These are phyloP conservation scores for Onygenales sp. DNA, from an alignment of 2,329 filamentous ascomycete genomes.

Conservation along the genomic window DNA sequence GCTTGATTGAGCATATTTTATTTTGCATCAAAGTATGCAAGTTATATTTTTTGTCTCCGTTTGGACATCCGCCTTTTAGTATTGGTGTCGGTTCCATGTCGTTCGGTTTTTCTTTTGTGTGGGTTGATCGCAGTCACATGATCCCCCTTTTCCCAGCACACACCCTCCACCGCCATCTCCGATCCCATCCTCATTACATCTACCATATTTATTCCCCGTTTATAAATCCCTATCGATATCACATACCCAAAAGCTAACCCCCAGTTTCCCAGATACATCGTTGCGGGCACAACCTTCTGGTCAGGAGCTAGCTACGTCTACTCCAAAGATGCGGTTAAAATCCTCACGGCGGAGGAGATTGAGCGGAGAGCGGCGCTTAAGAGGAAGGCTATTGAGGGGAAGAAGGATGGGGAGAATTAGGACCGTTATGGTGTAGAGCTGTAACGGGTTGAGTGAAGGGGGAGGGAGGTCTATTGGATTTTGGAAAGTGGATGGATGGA, in stretches of 20 bases:
- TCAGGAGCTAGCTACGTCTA: constrained; percentile 88
- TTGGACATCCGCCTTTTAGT: neutral
- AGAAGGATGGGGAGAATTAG: constrained; percentile 1
- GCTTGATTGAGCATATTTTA: constrained; percentile 1
- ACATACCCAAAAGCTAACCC: neutral
- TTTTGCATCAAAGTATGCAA: too few relatives aligned
- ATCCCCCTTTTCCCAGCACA: too few relatives aligned
- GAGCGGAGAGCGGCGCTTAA: constrained; percentile 26
- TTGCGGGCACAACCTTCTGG: constrained; percentile 85
- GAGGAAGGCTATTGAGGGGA: constrained; percentile 17
- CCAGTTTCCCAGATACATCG: constrained; percentile 55
- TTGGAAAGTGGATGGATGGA: too few relatives aligned
- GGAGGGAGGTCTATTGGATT: neutral
- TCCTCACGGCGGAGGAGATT: constrained; percentile 47
- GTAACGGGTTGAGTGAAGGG: neutral
- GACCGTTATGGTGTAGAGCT: too few relatives aligned
- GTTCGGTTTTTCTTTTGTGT: neutral
- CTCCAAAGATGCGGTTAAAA: constrained; percentile 84
- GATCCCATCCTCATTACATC: too few relatives aligned
- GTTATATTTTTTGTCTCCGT: neutral
- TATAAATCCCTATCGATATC: neutral
- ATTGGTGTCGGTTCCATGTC: neutral
- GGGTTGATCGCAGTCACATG: too few relatives aligned
- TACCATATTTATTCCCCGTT: neutral
- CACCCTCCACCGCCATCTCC: too few relatives aligned